These are phyloP conservation scores for Populus hybrid DNA, from an alignment of 441 rosid genomes.

Conservation along the genomic window DNA sequence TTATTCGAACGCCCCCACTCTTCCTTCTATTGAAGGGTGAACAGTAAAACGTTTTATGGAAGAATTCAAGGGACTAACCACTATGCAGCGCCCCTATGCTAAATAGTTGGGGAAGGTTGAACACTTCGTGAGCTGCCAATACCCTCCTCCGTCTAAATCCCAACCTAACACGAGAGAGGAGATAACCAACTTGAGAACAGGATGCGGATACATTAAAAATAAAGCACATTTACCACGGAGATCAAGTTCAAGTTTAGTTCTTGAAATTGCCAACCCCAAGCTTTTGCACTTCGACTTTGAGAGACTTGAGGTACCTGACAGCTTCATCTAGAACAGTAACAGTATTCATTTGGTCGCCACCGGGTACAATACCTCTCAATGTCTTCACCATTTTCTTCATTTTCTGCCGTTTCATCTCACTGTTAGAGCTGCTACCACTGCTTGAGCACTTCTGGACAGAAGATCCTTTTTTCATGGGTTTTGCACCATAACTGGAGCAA, in stretches of 20 bases:
- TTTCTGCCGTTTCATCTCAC: constrained; percentile 53
- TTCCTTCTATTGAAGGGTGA: not conserved
- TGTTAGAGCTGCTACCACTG: constrained; percentile 34
- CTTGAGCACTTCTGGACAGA: constrained; percentile 36
- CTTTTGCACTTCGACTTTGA: constrained; percentile 73
- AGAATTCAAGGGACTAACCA: not conserved
- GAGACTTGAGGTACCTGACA: constrained; percentile 78
- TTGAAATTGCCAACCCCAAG: constrained; percentile 54
- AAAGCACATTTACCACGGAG: no score
- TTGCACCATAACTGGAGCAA: constrained; percentile 42
- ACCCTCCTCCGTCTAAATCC: not conserved
- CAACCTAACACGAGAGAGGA: not conserved
- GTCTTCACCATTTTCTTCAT: constrained; percentile 81
- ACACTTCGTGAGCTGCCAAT: not conserved
- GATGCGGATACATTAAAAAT: not conserved
- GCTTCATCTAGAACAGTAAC: constrained; percentile 77
- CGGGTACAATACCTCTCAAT: constrained; percentile 76
- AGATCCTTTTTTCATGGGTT: constrained; percentile 33
- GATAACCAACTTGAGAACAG: not conserved
- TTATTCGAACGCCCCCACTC: not conserved
- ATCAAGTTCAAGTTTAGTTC: constrained; percentile 17
- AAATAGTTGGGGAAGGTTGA: not conserved
- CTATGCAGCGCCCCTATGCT: not conserved
- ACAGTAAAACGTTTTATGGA: no score
- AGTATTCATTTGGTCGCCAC: constrained; percentile 71